Evolutionary conservation across 148 eudicot species (phyloP).

Genomic region (Simmondsia chinensis): DNA sequence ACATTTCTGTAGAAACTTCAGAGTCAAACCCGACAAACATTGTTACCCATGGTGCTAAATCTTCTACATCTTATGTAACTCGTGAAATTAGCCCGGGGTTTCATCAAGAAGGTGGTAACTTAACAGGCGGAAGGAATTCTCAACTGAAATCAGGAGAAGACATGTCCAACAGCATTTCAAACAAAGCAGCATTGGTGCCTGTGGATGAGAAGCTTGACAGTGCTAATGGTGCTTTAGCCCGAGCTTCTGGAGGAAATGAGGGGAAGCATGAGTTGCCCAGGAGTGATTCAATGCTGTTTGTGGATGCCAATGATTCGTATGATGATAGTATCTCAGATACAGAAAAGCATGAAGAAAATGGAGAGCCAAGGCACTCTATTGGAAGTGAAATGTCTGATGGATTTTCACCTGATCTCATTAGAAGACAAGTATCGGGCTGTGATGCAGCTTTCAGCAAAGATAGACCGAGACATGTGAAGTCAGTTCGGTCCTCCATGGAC

Average conservation of each 20-base stretch:
- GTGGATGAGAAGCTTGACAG: constrained; percentile 9
- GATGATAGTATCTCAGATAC: constrained; percentile 11
- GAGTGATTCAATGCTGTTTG: background rate
- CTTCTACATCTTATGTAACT: constrained; percentile 15
- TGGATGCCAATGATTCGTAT: constrained; percentile 7
- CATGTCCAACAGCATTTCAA: constrained; percentile 1
- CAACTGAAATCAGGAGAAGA: constrained; percentile 9
- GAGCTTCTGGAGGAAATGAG: constrained; percentile 8
- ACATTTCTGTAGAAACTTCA: constrained; percentile 12
- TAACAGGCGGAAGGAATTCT: constrained; percentile 4
- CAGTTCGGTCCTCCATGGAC: constrained; percentile 57
- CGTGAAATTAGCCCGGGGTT: constrained; percentile 7
- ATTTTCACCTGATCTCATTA: constrained; percentile 12
- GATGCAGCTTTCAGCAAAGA: constrained; percentile 16
- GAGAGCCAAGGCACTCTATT: constrained; percentile 14
- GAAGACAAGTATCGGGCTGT: constrained; percentile 21
- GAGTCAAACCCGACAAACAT: constrained; percentile 20
- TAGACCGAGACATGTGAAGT: constrained; percentile 43
- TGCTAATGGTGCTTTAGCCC: constrained; percentile 14
- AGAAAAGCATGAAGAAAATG: constrained; percentile 22
- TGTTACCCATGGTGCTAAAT: constrained; percentile 11
- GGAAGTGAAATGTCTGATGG: constrained; percentile 17
- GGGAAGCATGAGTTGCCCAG: constrained; percentile 3
- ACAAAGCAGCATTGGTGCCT: constrained; percentile 1
- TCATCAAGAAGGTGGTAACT: constrained; percentile 11